Evolutionary conservation across 2,329 filamentous ascomycete species (phyloP).

Genomic region (Aspergillus luchuensis): DNA sequence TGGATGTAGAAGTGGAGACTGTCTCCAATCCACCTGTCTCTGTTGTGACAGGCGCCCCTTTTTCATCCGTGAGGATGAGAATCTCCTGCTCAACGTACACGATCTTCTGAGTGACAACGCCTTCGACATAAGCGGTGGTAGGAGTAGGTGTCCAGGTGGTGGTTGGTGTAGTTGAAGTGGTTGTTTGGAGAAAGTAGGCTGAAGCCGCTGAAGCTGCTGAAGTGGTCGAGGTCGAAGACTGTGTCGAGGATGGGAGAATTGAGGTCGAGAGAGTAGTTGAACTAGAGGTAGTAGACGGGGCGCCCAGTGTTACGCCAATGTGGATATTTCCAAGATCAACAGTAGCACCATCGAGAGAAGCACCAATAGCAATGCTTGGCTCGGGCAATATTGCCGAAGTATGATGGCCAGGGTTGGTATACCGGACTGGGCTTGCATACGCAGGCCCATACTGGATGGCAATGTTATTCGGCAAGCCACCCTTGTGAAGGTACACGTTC

Average conservation of each 20-base stretch:
- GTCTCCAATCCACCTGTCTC: slow-evolving; percentile 26
- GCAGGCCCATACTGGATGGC: slow-evolving; percentile 50
- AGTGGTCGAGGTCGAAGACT: neutral
- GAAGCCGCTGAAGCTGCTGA: neutral
- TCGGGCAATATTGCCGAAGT: slow-evolving; percentile 8
- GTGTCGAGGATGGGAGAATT: neutral
- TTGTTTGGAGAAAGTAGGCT: neutral
- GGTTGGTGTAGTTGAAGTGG: neutral
- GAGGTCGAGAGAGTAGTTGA: neutral
- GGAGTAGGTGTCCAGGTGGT: slow-evolving; percentile 28
- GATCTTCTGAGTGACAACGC: slow-evolving; percentile 29
- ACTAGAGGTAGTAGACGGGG: neutral
- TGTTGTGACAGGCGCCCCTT: slow-evolving; percentile 30
- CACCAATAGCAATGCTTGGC: neutral
- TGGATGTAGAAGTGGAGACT: slow-evolving; percentile 28
- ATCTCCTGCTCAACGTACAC: slow-evolving; percentile 35
- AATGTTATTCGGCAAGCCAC: slow-evolving; percentile 67
- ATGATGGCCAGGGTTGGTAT: slow-evolving; percentile 10
- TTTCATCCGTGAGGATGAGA: slow-evolving; percentile 29
- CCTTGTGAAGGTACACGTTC: slow-evolving; percentile 58
- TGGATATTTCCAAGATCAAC: slow-evolving; percentile 9
- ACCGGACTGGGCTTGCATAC: slow-evolving; percentile 35
- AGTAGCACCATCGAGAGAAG: slow-evolving; percentile 4
- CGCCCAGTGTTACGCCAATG: neutral
- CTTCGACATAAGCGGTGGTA: slow-evolving; percentile 27